Evolutionary conservation across 768 basidiomycete species (phyloP), one percentile per base, ranked within the genome.

Genomic region (Albatrellus ellisii): DNA sequence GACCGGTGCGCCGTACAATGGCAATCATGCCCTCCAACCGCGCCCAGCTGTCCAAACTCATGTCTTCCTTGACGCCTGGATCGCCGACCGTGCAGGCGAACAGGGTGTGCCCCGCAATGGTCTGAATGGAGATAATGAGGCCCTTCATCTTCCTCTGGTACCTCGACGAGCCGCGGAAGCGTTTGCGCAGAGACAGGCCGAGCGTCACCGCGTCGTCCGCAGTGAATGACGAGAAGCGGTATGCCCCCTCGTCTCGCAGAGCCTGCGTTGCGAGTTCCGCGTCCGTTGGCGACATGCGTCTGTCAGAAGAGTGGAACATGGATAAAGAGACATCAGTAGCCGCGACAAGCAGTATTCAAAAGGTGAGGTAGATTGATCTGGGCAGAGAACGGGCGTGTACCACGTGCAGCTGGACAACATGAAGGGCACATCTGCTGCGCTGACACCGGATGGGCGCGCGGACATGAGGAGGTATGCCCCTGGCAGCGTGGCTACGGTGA

Each of bases 71-170:
- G 51, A 73, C 72, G 1, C 83, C 84, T 31, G 85, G 59, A 59
- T 88, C 86, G 8, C 86, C 85, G 26, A 86, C 84, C 1, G 86
- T 85, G 52, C 86, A 89, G 1, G 84, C 67, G 55, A 89, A 88
- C 27, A 89, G 61, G 0, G 75, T 75, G 51, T 88, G 82, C 0
- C 86, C 86, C 4, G 75, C 76, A 45, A 83, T 76, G 12, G 79
- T 73, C 59, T 87, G 84, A 44, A 89, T 75, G 7, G 80, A 79
- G 48, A 89, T 75, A 36, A 85, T 78, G 46, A 86, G 70, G 25
- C 87, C 87, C 57, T 83, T 83, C 24, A 84, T 84, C 11, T 40
- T 44, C 54, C 79, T 82, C 15, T 65, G 61, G 56, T 86, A 80
- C 17, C 84, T 69, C 29, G 73, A 68, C 22, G 77, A 74, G 20